Evolutionary conservation across 441 rosid species (phyloP).

Genomic region (Pelargonium myrrhifolium): DNA sequence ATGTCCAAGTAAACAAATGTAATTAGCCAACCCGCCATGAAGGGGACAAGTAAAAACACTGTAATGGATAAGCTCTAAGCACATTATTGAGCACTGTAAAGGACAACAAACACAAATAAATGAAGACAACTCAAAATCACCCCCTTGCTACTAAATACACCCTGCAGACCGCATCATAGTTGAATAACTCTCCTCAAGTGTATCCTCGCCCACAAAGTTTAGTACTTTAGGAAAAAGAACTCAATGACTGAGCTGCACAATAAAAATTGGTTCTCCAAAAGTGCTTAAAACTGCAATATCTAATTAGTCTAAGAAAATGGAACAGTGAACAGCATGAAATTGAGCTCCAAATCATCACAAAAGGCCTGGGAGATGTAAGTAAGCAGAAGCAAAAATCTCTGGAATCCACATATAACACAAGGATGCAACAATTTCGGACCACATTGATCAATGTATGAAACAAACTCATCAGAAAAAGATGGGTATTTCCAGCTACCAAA

Average conservation of each 20-base stretch:
- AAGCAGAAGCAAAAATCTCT: background rate
- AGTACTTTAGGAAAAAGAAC: background rate
- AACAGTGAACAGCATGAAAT: background rate
- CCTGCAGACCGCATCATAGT: background rate
- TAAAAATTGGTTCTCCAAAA: background rate
- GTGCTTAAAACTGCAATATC: background rate
- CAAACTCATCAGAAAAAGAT: background rate
- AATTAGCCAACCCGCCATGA: constrained; percentile 8
- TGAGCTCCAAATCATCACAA: no score
- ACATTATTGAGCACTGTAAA: background rate
- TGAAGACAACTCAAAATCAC: background rate
- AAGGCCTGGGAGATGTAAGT: no score
- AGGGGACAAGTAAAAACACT: background rate
- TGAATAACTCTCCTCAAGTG: background rate
- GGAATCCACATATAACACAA: background rate
- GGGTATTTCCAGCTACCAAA: background rate
- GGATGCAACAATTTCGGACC: background rate
- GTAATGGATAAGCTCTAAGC: background rate
- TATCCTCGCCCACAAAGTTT: background rate
- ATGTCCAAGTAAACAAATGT: constrained; percentile 12
- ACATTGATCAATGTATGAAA: background rate
- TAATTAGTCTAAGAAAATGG: background rate
- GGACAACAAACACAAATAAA: background rate
- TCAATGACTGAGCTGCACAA: background rate
- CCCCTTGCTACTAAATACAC: background rate